Percentiles rank a stretch among this genome's conserved stretches.
These are phyloP conservation scores for Kentomonas sorsogonicus DNA, from an alignment of 208 protist genomes.

Conservation along the genomic window DNA sequence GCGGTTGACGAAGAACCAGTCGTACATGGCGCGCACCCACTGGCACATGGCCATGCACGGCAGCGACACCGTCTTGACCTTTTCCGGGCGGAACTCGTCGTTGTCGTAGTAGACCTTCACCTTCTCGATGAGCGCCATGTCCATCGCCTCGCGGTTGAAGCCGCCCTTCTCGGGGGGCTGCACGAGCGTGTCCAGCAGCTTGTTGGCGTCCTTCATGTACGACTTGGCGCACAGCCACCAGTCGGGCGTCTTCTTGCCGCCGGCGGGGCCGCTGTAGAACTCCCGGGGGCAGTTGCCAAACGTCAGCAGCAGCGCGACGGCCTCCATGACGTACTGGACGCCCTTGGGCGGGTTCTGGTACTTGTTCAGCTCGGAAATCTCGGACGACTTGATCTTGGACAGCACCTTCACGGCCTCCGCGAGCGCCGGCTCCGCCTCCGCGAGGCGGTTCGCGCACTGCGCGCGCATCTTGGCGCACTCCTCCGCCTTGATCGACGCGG, in stretches of 20 bases:
- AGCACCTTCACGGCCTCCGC: slow-evolving; percentile 91
- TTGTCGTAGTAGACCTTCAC: slow-evolving; percentile 92
- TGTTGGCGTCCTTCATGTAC: slow-evolving; percentile 90
- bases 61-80: slow-evolving; percentile 91
- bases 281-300: slow-evolving; percentile 94
- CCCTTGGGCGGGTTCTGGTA: slow-evolving; percentile 94
- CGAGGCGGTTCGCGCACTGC: slow-evolving; percentile 88
- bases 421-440: slow-evolving; percentile 95
- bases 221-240: slow-evolving; percentile 94
- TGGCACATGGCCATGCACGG: slow-evolving; percentile 97
- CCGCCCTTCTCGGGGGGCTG: slow-evolving; percentile 76
- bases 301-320: slow-evolving; percentile 92
- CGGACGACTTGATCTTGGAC: slow-evolving; percentile 92
- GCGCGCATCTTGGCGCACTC: slow-evolving; percentile 92
- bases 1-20: slow-evolving; percentile 95
- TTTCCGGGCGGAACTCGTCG: slow-evolving; percentile 88
- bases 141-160: slow-evolving; percentile 93
- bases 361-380: slow-evolving; percentile 96
- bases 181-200: slow-evolving; percentile 90
- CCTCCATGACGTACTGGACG: slow-evolving; percentile 97
- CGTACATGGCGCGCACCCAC: slow-evolving; percentile 97
- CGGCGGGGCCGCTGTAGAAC: slow-evolving; percentile 89
- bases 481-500: slow-evolving; percentile 91
- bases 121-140: slow-evolving; percentile 92
- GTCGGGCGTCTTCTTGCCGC: slow-evolving; percentile 93